Base-by-base conservation (phyloP, 306 rosid genomes). In the Oemleria cerasiformis region DNA sequence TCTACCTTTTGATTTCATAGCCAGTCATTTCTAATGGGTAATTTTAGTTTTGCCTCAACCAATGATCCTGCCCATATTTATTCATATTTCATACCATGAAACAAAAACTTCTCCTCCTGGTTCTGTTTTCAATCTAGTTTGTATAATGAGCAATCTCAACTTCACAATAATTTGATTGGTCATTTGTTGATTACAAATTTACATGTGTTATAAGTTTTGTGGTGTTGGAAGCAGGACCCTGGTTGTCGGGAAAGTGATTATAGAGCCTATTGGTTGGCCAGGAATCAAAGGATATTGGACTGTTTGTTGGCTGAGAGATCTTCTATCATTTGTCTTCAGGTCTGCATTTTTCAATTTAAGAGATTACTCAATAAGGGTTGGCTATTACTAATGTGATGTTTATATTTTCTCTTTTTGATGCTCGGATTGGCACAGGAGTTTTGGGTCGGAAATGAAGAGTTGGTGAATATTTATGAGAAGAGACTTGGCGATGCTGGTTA, bases 271-370 rank as follows among this genome's bases (percentile, higher is more conserved):
- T 94, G 99, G 99, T 80, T 84, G 77, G 85, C 84, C 16, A 85
- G 99, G 84, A 94, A 94, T 51, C 95, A 91, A 51, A 84, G 84
- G 64, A 94, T 94, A 75, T 80, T 94, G 82, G 97, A 88, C 51
- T 87, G 91, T 86, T 79, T 94, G 53, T 77, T 91, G 73, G 71
- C 76, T 43, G 99, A 94, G 77, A 88, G 73, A 76, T 91, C 99
- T 47, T 89, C 99, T 70, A 91, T 94, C 76, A 94, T 94, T 59
- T 94, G 99, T 84, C 97, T 94, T 79, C 99, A 94, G 98, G 98
- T 93, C 73, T 70, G 61, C 21, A 70, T 75, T 68, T 72, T 49
- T 60, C 20, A 60, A 40, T 41, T 51, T 54, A n/a, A 51, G 11
- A 65, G 50, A 30, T 30, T 30, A 30, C 36, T 30, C 36, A 40